These are phyloP conservation scores for Pythium volutum DNA, from an alignment of 352 stramenopile species.

Conservation along the genomic window DNA sequence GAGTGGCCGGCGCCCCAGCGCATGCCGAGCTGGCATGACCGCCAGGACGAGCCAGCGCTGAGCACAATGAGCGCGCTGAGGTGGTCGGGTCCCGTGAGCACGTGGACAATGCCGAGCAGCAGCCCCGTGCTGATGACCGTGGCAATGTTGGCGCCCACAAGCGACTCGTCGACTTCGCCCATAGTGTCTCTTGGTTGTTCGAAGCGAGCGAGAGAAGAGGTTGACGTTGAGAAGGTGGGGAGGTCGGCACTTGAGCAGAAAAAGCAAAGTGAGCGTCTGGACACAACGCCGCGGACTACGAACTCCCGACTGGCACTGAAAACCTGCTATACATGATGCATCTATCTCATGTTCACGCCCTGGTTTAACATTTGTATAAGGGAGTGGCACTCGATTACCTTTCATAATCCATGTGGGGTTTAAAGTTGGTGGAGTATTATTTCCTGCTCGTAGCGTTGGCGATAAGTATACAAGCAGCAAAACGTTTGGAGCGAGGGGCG, in stretches of 20 bases:
- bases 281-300: neutral
- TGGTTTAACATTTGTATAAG: too few species aligned
- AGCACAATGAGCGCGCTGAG: slow-evolving; percentile 84
- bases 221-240: neutral
- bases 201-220: neutral
- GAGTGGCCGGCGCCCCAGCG: slow-evolving; percentile 87
- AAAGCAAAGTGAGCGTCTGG: slow-evolving; percentile 8
- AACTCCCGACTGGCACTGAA: too few species aligned
- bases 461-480: too few species aligned
- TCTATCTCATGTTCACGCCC: too few species aligned
- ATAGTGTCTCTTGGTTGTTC: slow-evolving; percentile 18
- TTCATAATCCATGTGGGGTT: too few species aligned
- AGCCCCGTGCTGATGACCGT: slow-evolving; percentile 52
- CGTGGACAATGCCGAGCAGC: slow-evolving; percentile 50
- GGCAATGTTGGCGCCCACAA: slow-evolving; percentile 31
- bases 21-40: slow-evolving; percentile 77
- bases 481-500: too few species aligned
- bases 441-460: too few species aligned
- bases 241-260: neutral
- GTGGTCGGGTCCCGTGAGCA: slow-evolving; percentile 80
- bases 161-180: slow-evolving; percentile 35
- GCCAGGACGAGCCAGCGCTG: slow-evolving; percentile 61
- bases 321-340: too few species aligned
- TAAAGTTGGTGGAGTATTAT: too few species aligned
- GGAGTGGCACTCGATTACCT: too few species aligned